Evolutionary conservation across 2,329 filamentous ascomycete species (phyloP).

Genomic region (Lizonia empirigonia): DNA sequence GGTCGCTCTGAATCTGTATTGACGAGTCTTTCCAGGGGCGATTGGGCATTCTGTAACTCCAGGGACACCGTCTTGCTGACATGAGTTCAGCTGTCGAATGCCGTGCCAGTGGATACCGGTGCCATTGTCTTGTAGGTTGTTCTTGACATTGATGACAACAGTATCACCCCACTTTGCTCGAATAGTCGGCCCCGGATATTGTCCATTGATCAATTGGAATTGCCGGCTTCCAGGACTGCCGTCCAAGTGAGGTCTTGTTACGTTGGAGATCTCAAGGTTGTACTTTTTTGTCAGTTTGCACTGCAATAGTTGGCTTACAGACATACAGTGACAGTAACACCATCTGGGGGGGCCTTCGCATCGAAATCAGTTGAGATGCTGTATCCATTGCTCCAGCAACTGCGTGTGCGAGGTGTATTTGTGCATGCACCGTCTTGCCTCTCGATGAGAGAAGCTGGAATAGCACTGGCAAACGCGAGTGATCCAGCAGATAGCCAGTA

Average conservation of each 20-base stretch:
- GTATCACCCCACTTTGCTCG: constrained; percentile 49
- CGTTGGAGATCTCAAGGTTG: constrained; percentile 50
- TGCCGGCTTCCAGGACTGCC: constrained; percentile 43
- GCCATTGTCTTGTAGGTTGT: constrained; percentile 51
- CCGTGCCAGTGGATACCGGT: constrained; percentile 61
- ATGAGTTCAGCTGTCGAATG: constrained; percentile 45
- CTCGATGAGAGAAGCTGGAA: constrained; percentile 33
- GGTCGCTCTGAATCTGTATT: constrained; percentile 63
- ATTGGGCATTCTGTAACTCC: constrained; percentile 67
- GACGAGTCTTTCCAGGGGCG: constrained; percentile 61
- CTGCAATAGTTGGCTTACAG: neutral
- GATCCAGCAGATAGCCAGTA: constrained; percentile 36
- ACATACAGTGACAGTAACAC: constrained; percentile 41
- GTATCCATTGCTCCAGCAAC: constrained; percentile 52
- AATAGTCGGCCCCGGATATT: constrained; percentile 66
- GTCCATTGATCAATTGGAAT: constrained; percentile 56
- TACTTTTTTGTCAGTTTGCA: constrained; percentile 36
- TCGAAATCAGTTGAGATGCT: constrained; percentile 55
- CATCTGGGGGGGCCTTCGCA: constrained; percentile 50
- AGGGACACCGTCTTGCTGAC: constrained; percentile 62
- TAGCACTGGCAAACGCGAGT: constrained; percentile 29
- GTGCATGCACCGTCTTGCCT: constrained; percentile 48
- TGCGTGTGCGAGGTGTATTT: constrained; percentile 48
- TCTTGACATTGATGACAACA: constrained; percentile 49
- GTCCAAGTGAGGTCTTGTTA: constrained; percentile 48